phyloP scores from a whole-genome alignment of 805 yeast genomes.

The Saccharomycopsis sp. region DNA sequence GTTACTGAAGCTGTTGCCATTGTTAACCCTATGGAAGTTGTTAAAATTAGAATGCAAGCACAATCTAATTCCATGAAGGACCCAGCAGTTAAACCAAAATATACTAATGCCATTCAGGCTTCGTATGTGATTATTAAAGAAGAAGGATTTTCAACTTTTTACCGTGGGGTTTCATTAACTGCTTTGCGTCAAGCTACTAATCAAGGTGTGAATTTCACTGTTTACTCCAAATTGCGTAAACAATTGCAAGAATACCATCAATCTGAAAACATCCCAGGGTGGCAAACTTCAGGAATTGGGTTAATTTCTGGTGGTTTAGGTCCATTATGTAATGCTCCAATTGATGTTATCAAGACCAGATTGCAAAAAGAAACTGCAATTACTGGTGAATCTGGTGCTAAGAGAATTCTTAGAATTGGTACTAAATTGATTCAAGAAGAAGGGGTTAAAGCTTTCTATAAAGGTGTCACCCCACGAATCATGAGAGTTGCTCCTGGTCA shows the following conservation, averaged over 20 bases:
- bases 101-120: constrained; percentile 90
- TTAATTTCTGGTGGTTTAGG: constrained; percentile 94
- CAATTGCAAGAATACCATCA: constrained; percentile 56
- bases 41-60: constrained; percentile 92
- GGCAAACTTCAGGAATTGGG: constrained; percentile 92
- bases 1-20: constrained; percentile 90
- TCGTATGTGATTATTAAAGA: constrained; percentile 75
- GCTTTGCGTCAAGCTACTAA: constrained; percentile 98
- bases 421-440: constrained; percentile 77
- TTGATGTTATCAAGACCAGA: constrained; percentile 95
- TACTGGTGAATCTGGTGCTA: constrained; percentile 57
- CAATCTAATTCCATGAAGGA: constrained; percentile 87
- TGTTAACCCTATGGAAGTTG: constrained; percentile 97
- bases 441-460: constrained; percentile 82
- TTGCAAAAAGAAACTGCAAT: constrained; percentile 82
- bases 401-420: constrained; percentile 76
- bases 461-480: constrained; percentile 97
- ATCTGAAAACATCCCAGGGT: constrained; percentile 63
- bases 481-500: constrained; percentile 99
- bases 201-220: constrained; percentile 98
- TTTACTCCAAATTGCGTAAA: constrained; percentile 78
- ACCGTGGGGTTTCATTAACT: constrained; percentile 91
- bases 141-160: constrained; percentile 83
- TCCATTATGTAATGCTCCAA: constrained; percentile 94
- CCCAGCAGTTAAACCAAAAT: constrained; percentile 59